A percentile compares a stretch with the other conserved stretches of the same genome.
Conservation (phyloP, 225 moss, liverwort and hornwort species). For the Bryoerythrophyllum caledonicum region DNA sequence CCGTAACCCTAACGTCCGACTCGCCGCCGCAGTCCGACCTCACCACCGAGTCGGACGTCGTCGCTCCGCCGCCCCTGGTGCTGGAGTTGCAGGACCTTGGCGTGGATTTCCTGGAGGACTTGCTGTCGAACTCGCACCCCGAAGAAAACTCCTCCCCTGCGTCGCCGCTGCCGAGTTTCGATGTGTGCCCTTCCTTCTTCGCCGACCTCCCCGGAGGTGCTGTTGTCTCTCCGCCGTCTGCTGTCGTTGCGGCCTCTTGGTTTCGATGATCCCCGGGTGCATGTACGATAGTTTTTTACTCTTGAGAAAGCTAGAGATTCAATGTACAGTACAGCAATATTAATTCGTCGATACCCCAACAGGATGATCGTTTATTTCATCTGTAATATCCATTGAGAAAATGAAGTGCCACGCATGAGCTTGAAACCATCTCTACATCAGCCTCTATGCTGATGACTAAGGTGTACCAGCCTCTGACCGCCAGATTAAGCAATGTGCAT, state of each 20-base stretch:
- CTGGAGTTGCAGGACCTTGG: conserved; percentile 54
- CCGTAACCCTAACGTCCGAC: conserved; percentile 12
- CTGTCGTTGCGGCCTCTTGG: conserved; percentile 16
- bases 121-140: conserved; percentile 38
- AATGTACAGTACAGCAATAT: neutral
- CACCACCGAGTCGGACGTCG: conserved; percentile 11
- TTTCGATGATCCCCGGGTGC: conserved; percentile 10
- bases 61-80: conserved; percentile 14
- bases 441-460: neutral
- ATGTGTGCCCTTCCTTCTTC: conserved; percentile 35
- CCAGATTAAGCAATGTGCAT: no score
- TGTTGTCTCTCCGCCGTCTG: neutral
- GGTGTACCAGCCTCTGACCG: neutral
- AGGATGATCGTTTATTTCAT: neutral
- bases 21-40: neutral
- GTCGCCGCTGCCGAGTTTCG: conserved; percentile 37
- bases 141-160: conserved; percentile 22
- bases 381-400: conserved; percentile 11
- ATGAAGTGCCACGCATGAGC: conserved; percentile 16
- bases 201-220: conserved; percentile 13
- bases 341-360: neutral
- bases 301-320: no score
- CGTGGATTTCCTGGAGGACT: conserved; percentile 43
- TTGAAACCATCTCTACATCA: conserved; percentile 4
- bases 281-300: conserved; percentile 25